Conservation (phyloP, 306 rosid genomes). For the Vachellia pachyceras region DNA sequence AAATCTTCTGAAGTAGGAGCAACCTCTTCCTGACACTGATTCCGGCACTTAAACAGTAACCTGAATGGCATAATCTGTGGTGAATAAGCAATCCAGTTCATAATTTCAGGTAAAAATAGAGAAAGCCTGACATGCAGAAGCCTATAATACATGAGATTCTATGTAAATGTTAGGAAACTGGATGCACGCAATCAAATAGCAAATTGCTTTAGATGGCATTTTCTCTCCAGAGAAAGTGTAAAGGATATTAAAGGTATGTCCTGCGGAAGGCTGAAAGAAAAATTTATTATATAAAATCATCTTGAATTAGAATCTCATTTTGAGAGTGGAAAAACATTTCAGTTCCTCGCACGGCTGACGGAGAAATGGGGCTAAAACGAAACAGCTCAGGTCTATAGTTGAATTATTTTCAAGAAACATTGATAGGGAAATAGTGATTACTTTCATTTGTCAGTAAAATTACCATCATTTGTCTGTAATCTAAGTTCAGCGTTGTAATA, state of each 20-base stretch:
- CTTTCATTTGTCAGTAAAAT: background rate
- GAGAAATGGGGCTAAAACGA: background rate
- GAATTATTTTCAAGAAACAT: slow-evolving; percentile 10
- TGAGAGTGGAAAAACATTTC: no score
- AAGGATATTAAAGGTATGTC: no score
- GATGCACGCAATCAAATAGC: no score
- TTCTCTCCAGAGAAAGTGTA: no score
- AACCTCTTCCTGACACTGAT: slow-evolving; percentile 46
- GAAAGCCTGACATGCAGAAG: background rate
- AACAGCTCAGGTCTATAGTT: slow-evolving; percentile 1
- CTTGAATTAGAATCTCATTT: no score
- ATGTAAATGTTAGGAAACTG: no score
- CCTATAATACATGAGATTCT: no score
- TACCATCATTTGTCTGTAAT: no score
- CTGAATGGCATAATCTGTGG: slow-evolving; percentile 73
- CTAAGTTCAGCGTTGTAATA: background rate
- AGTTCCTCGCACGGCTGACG: background rate
- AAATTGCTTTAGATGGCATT: no score
- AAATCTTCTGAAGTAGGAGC: slow-evolving; percentile 64
- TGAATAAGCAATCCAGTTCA: slow-evolving; percentile 26
- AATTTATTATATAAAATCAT: no score
- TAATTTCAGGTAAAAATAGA: background rate
- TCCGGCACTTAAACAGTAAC: slow-evolving; percentile 62
- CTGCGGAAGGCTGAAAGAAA: no score
- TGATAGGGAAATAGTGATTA: background rate